Percentiles rank a stretch among this genome's conserved stretches.
These are phyloP conservation scores for Hysterangium stoloniferum DNA, from an alignment of 768 basidiomycete genomes.

Conservation along the genomic window DNA sequence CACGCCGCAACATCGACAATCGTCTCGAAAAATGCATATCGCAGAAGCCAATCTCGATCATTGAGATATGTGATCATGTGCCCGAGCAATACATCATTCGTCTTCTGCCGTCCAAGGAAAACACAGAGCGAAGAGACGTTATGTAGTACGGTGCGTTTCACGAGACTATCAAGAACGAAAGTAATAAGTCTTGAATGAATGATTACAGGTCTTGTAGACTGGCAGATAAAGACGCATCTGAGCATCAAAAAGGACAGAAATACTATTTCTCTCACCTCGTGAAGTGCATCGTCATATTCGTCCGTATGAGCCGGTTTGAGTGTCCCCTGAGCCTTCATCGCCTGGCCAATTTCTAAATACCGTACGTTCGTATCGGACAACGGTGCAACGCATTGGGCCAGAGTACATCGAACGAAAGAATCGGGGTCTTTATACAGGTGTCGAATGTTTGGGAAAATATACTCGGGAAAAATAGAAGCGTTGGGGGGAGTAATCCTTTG, in stretches of 20 bases:
- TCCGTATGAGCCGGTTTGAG: conserved; percentile 59
- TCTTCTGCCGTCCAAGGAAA: conserved; percentile 87
- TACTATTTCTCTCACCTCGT: conserved; percentile 52
- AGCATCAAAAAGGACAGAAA: conserved; percentile 33
- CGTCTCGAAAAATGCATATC: conserved; percentile 90
- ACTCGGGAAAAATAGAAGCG: conserved; percentile 80
- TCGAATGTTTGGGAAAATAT: conserved; percentile 85
- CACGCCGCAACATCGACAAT: conserved; percentile 94
- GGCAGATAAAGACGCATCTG: conserved; percentile 62
- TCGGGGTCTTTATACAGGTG: conserved; percentile 81
- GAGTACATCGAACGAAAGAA: conserved; percentile 68
- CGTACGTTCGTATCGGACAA: conserved; percentile 81
- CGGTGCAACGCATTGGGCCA: conserved; percentile 78
- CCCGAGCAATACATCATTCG: conserved; percentile 90
- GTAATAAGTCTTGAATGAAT: conserved; percentile 81
- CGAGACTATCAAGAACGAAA: conserved; percentile 79
- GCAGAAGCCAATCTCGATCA: conserved; percentile 86
- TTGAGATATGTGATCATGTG: conserved; percentile 63
- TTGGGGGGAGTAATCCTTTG: conserved; percentile 21
- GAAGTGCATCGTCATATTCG: conserved; percentile 70
- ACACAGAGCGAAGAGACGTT: conserved; percentile 86
- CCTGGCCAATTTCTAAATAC: conserved; percentile 91
- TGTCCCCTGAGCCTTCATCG: conserved; percentile 75
- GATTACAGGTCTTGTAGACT: conserved; percentile 79
- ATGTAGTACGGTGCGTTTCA: conserved; percentile 84